Conservation (phyloP, 768 basidiomycete genomes). For the Lentinula edodes region DNA sequence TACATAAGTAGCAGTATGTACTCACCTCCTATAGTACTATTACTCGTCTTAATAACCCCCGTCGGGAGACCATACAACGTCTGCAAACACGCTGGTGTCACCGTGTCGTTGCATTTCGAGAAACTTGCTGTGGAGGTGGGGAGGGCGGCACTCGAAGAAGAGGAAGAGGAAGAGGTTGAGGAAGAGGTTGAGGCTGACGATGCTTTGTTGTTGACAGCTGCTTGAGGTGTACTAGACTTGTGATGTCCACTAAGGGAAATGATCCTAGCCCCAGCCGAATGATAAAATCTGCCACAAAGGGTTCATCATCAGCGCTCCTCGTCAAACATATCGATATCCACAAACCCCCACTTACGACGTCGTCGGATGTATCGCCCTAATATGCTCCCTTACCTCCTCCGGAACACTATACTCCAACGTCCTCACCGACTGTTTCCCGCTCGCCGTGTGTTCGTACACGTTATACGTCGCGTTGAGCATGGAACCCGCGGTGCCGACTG, state of each 20-base stretch:
- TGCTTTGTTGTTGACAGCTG: background rate
- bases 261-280: background rate
- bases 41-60: slow-evolving; percentile 14
- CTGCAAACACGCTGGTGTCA: slow-evolving; percentile 23
- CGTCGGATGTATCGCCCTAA: slow-evolving; percentile 22
- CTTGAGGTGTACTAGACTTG: slow-evolving; percentile 2
- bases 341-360: slow-evolving; percentile 12
- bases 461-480: slow-evolving; percentile 30
- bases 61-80: slow-evolving; percentile 21
- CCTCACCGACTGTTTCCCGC: slow-evolving; percentile 16
- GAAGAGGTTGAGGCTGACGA: too few relatives aligned
- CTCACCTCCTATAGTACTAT: slow-evolving; percentile 10
- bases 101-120: slow-evolving; percentile 9
- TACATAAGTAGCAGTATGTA: too few relatives aligned
- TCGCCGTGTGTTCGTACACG: slow-evolving; percentile 25
- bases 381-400: slow-evolving; percentile 14
- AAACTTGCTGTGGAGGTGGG: background rate
- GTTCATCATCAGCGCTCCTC: too few relatives aligned
- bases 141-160: background rate
- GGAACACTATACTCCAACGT: slow-evolving; percentile 23
- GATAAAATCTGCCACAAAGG: too few relatives aligned
- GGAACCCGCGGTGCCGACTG: slow-evolving; percentile 27
- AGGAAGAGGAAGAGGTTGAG: background rate
- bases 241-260: slow-evolving; percentile 3
- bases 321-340: too few relatives aligned